Evolutionary conservation across 306 rosid species (phyloP), one percentile per base, ranked within the genome.

Genomic region (Benincasa hispida): DNA sequence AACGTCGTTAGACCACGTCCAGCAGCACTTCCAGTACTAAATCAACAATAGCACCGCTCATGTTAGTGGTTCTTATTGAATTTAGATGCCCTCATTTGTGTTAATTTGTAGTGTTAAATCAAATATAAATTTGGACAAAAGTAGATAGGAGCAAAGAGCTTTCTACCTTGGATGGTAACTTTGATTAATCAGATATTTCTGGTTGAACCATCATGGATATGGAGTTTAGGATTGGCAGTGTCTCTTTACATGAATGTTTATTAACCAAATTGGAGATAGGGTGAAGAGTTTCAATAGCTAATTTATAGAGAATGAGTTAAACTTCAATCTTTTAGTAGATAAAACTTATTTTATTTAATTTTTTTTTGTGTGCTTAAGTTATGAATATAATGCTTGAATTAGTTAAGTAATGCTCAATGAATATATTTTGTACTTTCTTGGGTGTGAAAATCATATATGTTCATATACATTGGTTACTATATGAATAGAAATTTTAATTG

Each of bases 1-100:
- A 93, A 93, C 84, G 95, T 93, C 62, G 96, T 91, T 42, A 83
- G 95, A 80, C 89, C 91, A n/a, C 90, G 88, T n/a, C 98, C 96
- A 5, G 74, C 94, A 7, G 74, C 91, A 21, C 79, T 79, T 83
- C 83, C 91, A 62, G 92, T 82, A 70, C 82, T 91, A 82, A 88
- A 85, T 83, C 89, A 88, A 60, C 87, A 76, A 35, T 93, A 89
- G 82, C 72, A 76, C 56, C 12, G 45, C 14, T 65, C 72, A 65
- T 65, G 8, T 15, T 65, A 1, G 2, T 5, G 34, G 10, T 68
- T 22, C 50, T 66, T 3, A 32, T 34, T 34, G 54, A 68, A 21
- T 42, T 68, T 55, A 2, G 15, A 34, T 19, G 72, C 13, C 0
- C 41, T 15, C 67, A 28, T 61, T 6, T 25, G 8, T 58, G 10